Base-by-base conservation (phyloP, 2,329 filamentous ascomycete genomes). In the Huntiella moniliformis region DNA sequence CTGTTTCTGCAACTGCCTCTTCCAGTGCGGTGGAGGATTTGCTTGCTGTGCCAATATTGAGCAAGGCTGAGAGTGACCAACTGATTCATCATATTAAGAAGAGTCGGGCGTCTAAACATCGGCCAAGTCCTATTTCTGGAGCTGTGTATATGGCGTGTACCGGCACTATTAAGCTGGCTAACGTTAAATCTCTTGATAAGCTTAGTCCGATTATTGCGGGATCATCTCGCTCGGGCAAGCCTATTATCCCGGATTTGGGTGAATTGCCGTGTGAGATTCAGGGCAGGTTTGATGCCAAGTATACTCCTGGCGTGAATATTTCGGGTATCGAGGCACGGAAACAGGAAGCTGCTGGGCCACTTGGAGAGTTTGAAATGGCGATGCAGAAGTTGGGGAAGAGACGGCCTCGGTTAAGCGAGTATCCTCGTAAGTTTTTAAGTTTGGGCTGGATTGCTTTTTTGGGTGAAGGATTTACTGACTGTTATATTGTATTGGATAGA, bases 371-470 rank as follows among this genome's bases (percentile, higher is more conserved):
- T 50, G 62, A 66, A 36, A 57, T 53, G 36, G 57, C 60, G 6
- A 67, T 67, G 64, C 60, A 56, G 42, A 53, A 52, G 2, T 51
- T 67, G 38, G 64, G 63, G 12, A 64, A 63, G 52, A 58, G 63
- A 16, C 60, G 63, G 15, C 64, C 64, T 2, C 67, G 67, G 48
- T 67, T 67, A 47, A 65, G 64, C 3, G 64, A 67, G 45, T 67
- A 67, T 52, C 64, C 64, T 16, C 62, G 58, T 60, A 54, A 48
- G 58, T 56, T 39, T 16, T 17, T 11, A 8, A 31, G 16, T 16
- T 16, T 35, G 41, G 16, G 39, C 10, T 28, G 11, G n/a, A 10
- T n/a, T 28, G 32, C 13, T 44, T 15, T 47, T 49, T 38, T 52
- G 35, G 22, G 22, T 10, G 22, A 28, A 28, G 22, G 22, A 10